These are phyloP conservation scores for Sporisorium graminicola DNA, from an alignment of 1,284 basidiomycete species.

Conservation along the genomic window DNA sequence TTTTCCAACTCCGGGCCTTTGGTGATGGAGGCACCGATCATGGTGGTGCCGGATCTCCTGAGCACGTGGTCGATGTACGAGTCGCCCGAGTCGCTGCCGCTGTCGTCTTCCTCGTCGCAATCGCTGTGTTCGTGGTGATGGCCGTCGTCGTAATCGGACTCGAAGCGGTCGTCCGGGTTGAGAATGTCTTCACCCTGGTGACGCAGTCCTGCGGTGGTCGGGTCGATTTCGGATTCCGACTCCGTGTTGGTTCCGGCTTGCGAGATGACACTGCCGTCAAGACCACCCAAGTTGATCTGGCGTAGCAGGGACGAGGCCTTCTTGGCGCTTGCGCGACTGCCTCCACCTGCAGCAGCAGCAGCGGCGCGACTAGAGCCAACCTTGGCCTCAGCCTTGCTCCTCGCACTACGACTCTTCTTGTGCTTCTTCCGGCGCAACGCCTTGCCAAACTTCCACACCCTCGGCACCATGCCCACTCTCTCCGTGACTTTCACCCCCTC, in stretches of 20 bases:
- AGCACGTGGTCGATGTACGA: slow-evolving; percentile 70
- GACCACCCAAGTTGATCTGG: slow-evolving; percentile 18
- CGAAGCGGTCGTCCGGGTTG: slow-evolving; percentile 16
- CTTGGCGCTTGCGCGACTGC: background rate
- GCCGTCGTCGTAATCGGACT: slow-evolving; percentile 16
- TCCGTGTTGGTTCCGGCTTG: slow-evolving; percentile 30
- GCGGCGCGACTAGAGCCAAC: background rate
- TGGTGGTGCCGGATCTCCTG: slow-evolving; percentile 79
- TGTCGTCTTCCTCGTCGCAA: slow-evolving; percentile 33
- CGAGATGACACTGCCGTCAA: slow-evolving; percentile 44
- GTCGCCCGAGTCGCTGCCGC: slow-evolving; percentile 49
- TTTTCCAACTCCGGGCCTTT: slow-evolving; percentile 90
- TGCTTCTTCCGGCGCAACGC: slow-evolving; percentile 18
- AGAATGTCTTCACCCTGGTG: slow-evolving; percentile 38
- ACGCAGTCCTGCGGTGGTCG: slow-evolving; percentile 23
- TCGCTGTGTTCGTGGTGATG: slow-evolving; percentile 12
- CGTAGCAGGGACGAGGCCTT: slow-evolving; percentile 26
- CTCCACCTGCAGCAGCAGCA: too few species aligned
- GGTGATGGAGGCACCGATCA: slow-evolving; percentile 84
- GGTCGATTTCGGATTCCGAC: slow-evolving; percentile 15
- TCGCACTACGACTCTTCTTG: slow-evolving; percentile 9
- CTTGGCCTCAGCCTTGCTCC: slow-evolving; percentile 5
- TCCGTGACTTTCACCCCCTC: slow-evolving; percentile 87
- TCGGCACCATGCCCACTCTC: slow-evolving; percentile 92
- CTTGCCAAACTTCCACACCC: slow-evolving; percentile 78